Evolutionary conservation across 2,329 filamentous ascomycete species (phyloP), one percentile per base, ranked within the genome.

Genomic region (Fusarium humuli): DNA sequence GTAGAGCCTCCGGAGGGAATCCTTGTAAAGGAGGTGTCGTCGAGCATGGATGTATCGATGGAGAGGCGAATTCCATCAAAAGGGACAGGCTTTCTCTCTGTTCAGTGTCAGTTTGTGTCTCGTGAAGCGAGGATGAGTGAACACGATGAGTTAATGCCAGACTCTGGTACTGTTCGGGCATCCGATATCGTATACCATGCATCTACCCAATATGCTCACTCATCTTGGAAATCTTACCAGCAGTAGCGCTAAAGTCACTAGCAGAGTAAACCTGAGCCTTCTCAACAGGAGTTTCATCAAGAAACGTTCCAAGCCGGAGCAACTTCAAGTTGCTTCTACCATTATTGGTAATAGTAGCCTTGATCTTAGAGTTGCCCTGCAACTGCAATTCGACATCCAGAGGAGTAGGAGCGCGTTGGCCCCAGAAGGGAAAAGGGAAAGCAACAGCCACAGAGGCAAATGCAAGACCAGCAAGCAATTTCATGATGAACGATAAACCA

Each of bases 41-140:
- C 78, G 25, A 89, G 81, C 42, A 79, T 78, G 4, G 74, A 73
- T 18, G 83, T 84, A 65, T 81, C 77, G 29, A 89, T 75, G 34
- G 83, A 83, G 42, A 87, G 80, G 44, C 84, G 83, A 64, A 89
- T 81, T 47, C 87, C 87, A 49, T 86, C 82, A 69, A 89, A 88
- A 13, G 79, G 76, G 44, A 87, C 77, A 61, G 81, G 76, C 61
- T 81, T 76, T 27, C 78, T 72, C 49, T 79, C 85, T 77, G 9
- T 27, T 13, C 2, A 6, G 0, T 1, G 25, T 70, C 12, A 70
- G 46, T 16, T 13, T 30, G 11, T 25, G 27, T 22, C 16, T 3
- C 12, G 14, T 20, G n/a, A 3, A 27, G 3, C 1, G 12, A 25
- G 16, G 3, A 29, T 53, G 29, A 11, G 18, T 11, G 10, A 16